phyloP scores from a whole-genome alignment of 352 stramenopile species.

The Phytophthora sojae region DNA sequence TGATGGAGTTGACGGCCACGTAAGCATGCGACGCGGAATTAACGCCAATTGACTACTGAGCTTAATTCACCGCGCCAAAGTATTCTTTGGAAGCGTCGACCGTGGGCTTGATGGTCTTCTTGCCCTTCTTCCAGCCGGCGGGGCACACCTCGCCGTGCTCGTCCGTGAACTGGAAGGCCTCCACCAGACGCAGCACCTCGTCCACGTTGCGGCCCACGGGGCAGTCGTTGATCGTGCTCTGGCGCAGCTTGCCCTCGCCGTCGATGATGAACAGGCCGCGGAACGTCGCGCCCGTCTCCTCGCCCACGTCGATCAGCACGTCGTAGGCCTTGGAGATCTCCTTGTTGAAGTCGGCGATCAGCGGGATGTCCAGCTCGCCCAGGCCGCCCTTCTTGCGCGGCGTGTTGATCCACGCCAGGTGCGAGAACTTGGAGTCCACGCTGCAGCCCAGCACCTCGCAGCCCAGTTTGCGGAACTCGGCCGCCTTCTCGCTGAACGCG shows the following conservation, averaged over 20 bases:
- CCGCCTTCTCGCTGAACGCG: constrained; percentile 80
- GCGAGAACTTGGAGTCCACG: constrained; percentile 89
- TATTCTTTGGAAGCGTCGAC: constrained; percentile 76
- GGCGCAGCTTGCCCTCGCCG: constrained; percentile 74
- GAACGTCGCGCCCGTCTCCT: constrained; percentile 74
- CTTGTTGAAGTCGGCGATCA: constrained; percentile 91
- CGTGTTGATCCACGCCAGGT: constrained; percentile 90
- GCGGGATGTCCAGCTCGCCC: constrained; percentile 90
- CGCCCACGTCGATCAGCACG: constrained; percentile 74
- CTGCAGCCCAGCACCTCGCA: constrained; percentile 79
- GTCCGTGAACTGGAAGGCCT: constrained; percentile 70
- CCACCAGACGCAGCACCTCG: constrained; percentile 88
- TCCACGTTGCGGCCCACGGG: constrained; percentile 90
- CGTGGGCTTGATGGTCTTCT: constrained; percentile 88
- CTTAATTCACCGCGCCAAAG: constrained; percentile 51
- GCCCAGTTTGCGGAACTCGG: constrained; percentile 77
- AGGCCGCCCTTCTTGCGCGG: constrained; percentile 89
- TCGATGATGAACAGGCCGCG: constrained; percentile 93
- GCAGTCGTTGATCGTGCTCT: constrained; percentile 91
- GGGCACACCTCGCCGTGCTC: constrained; percentile 63
- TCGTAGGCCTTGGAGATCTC: constrained; percentile 78
- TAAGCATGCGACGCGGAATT: no score
- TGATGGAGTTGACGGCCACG: no score
- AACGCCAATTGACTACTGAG: no score
- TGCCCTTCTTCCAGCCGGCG: constrained; percentile 90